Evolutionary conservation across 805 yeast genomes (phyloP), one percentile per base, ranked within the genome.

Genomic region (Ogataea polymorpha): DNA sequence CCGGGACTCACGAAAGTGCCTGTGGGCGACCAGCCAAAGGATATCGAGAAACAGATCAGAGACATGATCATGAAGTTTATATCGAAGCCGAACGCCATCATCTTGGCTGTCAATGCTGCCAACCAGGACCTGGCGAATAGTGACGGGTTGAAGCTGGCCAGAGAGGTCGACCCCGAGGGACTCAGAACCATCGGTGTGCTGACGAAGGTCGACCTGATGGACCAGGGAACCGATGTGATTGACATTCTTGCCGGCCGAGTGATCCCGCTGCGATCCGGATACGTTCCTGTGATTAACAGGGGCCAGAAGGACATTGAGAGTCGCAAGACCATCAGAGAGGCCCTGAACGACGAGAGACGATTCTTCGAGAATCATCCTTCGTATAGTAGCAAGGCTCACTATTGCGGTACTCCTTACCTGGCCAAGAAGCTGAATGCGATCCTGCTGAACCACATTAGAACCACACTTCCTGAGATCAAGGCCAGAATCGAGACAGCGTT

Each of bases 1-100:
- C 99, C 99, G 8, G 99, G 99, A 46, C 77, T 93, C 58, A 93
- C 99, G 29, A 93, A 93, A 63, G 99, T 93, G 27, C 99, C 99
- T 4, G 96, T 93, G 41, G 99, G 99, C 36, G 99, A 93, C 67
- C 99, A 93, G 67, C 99, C 99, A 41, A 84, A 86, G 56, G 99
- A 93, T 65, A 93, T 93, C 51, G 99, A 93, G 69, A 80, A 76
- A 50, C 97, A 88, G 67, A 93, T 93, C 57, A 82, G 89, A 59
- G 96, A 89, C 50, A 83, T 93, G 88, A 72, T 93, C 35, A 74
- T 93, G 75, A 90, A 89, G 65, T 93, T 84, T 61, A 90, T 93
- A 51, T 83, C 96, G 20, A 89, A 89, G 57, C 98, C 98, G 43
- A 91, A 93, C 58, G 96, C 97, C 46, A 86, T 93, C 50, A 84